Evolutionary conservation across 768 basidiomycete genomes (phyloP).

Genomic region (Hygrocybe coccinea): DNA sequence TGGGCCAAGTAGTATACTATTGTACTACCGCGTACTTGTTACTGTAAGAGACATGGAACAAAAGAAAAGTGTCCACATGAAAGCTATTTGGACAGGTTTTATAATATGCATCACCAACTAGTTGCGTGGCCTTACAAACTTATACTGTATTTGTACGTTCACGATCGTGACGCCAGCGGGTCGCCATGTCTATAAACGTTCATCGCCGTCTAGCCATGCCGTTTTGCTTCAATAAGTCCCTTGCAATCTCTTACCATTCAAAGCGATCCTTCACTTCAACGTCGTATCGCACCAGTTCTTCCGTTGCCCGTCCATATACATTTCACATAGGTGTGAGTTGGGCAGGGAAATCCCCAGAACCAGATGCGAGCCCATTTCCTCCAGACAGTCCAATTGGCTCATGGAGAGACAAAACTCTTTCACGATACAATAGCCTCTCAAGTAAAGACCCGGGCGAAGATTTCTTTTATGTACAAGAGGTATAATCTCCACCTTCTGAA

Average conservation of each 20-base stretch:
- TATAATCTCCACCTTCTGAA: conserved; percentile 27
- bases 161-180: too few relatives aligned
- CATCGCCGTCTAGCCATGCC: too few relatives aligned
- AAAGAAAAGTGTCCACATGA: too few relatives aligned
- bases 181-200: too few relatives aligned
- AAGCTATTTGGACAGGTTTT: too few relatives aligned
- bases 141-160: too few relatives aligned
- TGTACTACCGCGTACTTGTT: not conserved
- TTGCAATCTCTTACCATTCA: conserved; percentile 13
- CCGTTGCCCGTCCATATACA: conserved; percentile 46
- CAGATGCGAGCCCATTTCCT: conserved; percentile 47
- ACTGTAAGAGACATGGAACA: not conserved
- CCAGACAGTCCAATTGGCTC: conserved; percentile 51
- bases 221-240: not conserved
- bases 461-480: conserved; percentile 62
- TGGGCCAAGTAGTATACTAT: conserved; percentile 15
- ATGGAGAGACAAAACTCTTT: conserved; percentile 67
- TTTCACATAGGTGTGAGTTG: conserved; percentile 78
- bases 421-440: conserved; percentile 36
- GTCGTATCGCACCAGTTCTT: conserved; percentile 12
- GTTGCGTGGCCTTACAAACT: too few relatives aligned
- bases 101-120: too few relatives aligned
- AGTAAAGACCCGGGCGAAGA: conserved; percentile 45
- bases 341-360: conserved; percentile 61
- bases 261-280: conserved; percentile 1